A percentile compares a stretch with the other conserved stretches of the same genome.
Conservation (phyloP, 108 stramenopile species). For the Aureococcus anophagefferens region DNA sequence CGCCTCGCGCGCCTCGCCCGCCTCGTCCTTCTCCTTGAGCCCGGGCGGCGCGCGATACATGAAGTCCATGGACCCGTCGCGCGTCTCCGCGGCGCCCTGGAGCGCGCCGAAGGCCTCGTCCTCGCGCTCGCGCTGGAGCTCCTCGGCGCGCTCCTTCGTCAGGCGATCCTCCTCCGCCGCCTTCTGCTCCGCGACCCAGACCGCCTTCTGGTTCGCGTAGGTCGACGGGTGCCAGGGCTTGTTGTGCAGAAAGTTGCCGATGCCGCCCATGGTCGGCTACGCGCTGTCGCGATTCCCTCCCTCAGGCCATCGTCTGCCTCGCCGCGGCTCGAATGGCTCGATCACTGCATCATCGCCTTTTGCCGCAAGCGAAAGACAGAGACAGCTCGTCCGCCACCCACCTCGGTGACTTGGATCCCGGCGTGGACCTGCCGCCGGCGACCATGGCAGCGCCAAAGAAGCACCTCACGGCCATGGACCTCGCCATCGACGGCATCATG, state of each 20-base stretch:
- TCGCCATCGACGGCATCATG: background rate
- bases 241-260: slow-evolving; percentile 30
- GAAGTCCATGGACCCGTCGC: background rate
- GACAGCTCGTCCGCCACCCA: no score
- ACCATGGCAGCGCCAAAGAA: background rate
- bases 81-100: background rate
- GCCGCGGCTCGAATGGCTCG: no score
- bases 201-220: slow-evolving; percentile 27
- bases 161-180: slow-evolving; percentile 23
- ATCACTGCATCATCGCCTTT: no score
- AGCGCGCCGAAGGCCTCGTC: no score
- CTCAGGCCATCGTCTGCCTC: no score
- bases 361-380: no score
- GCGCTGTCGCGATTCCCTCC: no score
- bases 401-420: no score
- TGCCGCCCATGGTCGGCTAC: background rate
- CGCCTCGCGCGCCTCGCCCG: background rate
- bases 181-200: slow-evolving; percentile 34
- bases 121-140: no score
- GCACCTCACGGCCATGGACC: background rate
- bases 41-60: background rate
- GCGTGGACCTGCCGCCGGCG: no score
- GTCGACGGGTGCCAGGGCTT: slow-evolving; percentile 33
- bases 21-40: background rate
- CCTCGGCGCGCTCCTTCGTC: slow-evolving; percentile 15